Percentiles rank a stretch among this genome's conserved stretches.
Conservation (phyloP, 352 stramenopile species). For the Globisporangium rhizosaccharum region DNA sequence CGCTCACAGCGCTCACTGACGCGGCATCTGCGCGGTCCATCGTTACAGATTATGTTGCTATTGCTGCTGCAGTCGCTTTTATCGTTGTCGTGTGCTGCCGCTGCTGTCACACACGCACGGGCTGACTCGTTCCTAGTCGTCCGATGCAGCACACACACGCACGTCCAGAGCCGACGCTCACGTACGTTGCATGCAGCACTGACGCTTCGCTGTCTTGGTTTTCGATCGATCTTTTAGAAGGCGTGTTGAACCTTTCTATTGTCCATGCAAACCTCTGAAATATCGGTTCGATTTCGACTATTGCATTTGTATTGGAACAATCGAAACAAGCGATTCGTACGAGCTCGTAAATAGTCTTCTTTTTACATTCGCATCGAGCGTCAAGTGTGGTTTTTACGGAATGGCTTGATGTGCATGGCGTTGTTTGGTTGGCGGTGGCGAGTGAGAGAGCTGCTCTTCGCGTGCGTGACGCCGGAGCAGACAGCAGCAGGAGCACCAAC, state of each 20-base stretch:
- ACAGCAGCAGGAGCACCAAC: conserved; percentile 5
- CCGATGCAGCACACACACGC: no score
- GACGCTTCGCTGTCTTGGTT: no score
- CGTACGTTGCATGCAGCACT: no score
- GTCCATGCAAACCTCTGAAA: not conserved
- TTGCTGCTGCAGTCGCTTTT: not conserved
- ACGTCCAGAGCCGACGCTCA: no score
- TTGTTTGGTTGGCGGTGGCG: conserved; percentile 15
- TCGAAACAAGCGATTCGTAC: no score
- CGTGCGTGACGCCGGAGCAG: not conserved
- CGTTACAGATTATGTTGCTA: not conserved
- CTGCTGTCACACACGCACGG: not conserved
- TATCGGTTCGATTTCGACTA: not conserved
- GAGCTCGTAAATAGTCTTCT: not conserved
- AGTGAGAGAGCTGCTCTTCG: not conserved
- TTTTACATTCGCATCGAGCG: not conserved
- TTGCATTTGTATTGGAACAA: not conserved
- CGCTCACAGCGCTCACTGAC: conserved; percentile 25
- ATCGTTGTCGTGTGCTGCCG: not conserved
- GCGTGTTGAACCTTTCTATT: no score
- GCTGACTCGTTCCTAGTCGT: no score
- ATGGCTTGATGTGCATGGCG: conserved; percentile 10
- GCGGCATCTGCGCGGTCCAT: conserved; percentile 17
- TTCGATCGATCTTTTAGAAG: no score
- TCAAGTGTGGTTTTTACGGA: conserved; percentile 11